phyloP scores from a whole-genome alignment of 2,329 filamentous ascomycete species.

The Aspergillus sp. region DNA sequence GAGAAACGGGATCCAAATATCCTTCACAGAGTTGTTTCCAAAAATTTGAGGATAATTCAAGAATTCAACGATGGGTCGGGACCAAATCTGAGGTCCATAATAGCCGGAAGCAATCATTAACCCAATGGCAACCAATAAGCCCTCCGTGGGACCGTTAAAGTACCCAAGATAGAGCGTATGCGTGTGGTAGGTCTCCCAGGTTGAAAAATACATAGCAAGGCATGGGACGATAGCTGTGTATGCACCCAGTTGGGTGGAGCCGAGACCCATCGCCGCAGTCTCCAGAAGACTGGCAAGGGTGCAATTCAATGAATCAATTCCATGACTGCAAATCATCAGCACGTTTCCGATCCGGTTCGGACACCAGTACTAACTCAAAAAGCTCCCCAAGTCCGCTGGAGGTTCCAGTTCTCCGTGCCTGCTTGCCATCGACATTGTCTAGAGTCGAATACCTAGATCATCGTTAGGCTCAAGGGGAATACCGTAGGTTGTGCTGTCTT shows the following conservation, averaged over 20 bases:
- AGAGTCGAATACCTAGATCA: constrained; percentile 75
- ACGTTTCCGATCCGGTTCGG: constrained; percentile 10
- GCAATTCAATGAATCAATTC: constrained; percentile 97
- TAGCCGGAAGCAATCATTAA: constrained; percentile 86
- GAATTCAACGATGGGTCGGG: constrained; percentile 67
- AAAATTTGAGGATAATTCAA: constrained; percentile 65
- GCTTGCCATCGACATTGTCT: constrained; percentile 98
- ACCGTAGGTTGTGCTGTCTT: neutral
- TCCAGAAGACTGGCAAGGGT: constrained; percentile 88
- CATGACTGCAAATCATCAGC: constrained; percentile 60
- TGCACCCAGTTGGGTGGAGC: constrained; percentile 77
- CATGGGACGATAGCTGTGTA: constrained; percentile 91
- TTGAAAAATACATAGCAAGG: constrained; percentile 98
- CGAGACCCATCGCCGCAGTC: constrained; percentile 89
- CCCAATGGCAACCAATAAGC: constrained; percentile 79
- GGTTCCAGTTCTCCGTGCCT: constrained; percentile 89
- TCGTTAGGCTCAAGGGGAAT: constrained; percentile 14
- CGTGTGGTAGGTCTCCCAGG: constrained; percentile 99
- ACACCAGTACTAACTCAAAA: constrained; percentile 66
- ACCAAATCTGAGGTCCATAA: constrained; percentile 87
- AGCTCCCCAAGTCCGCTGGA: constrained; percentile 93
- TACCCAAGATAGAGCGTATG: constrained; percentile 95
- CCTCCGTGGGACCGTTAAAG: constrained; percentile 97
- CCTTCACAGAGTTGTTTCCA: constrained; percentile 72
- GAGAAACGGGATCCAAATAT: constrained; percentile 81